A percentile compares a stretch with the other conserved stretches of the same genome.
Conservation (phyloP, 2,329 filamentous ascomycete genomes). For the Didymella arachidicola region DNA sequence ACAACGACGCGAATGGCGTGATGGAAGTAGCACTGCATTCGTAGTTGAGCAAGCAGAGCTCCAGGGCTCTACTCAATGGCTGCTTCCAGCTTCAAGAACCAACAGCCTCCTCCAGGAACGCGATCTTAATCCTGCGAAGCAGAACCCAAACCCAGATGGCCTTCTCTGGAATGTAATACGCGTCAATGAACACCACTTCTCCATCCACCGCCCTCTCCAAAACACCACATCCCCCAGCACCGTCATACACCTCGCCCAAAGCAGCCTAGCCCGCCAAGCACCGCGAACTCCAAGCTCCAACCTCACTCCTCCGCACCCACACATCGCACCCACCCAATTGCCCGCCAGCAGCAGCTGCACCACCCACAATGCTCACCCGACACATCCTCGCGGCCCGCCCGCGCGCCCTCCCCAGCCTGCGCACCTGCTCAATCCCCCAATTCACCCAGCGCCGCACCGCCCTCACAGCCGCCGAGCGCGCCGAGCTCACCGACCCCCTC, state of each 20-base stretch:
- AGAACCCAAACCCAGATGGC: too few species aligned
- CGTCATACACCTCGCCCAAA: slow-evolving; percentile 1
- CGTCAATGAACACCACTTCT: too few species aligned
- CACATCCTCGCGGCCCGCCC: slow-evolving; percentile 53
- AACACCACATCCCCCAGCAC: not conserved
- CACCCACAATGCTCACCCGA: slow-evolving; percentile 53
- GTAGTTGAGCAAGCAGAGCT: too few species aligned
- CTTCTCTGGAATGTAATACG: too few species aligned
- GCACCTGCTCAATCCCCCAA: slow-evolving; percentile 42
- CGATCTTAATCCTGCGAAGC: too few species aligned
- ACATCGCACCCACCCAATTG: slow-evolving; percentile 33
- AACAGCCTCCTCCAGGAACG: too few species aligned
- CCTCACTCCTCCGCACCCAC: slow-evolving; percentile 32
- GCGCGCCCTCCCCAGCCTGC: slow-evolving; percentile 48
- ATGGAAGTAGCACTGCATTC: too few species aligned
- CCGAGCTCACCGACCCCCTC: slow-evolving; percentile 63
- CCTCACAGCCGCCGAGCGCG: slow-evolving; percentile 42
- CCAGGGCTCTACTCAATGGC: too few species aligned
- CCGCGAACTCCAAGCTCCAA: slow-evolving; percentile 38
- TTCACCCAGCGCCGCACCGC: slow-evolving; percentile 50
- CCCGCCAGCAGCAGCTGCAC: slow-evolving; percentile 51
- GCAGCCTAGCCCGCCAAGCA: slow-evolving; percentile 24
- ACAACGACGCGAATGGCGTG: too few species aligned
- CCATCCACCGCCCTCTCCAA: too few species aligned
- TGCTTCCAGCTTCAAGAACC: too few species aligned